Conservation (phyloP, 202 grass and related monocot species). For the Saccharum hybrid region DNA sequence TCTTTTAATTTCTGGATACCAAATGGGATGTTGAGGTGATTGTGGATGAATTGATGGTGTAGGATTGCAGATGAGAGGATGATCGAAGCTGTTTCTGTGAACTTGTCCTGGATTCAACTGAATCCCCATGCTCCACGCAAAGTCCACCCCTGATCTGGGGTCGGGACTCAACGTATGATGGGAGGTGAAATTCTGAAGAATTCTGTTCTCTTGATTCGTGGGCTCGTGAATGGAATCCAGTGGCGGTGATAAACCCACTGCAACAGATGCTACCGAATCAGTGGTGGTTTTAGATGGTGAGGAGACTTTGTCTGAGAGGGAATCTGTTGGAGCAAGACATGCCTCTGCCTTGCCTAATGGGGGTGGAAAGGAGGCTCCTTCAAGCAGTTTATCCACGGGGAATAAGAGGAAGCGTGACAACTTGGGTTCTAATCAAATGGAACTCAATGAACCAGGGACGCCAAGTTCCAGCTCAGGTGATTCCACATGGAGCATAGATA, state of each 20-base stretch:
- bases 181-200: slow-evolving; percentile 54
- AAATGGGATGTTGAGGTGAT: neutral
- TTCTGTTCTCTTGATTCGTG: slow-evolving; percentile 43
- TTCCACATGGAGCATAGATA: slow-evolving; percentile 58
- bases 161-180: slow-evolving; percentile 62
- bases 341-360: slow-evolving; percentile 47
- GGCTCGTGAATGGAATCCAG: slow-evolving; percentile 74
- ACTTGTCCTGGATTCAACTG: neutral
- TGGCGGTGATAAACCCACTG: slow-evolving; percentile 48
- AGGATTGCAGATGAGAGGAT: slow-evolving; percentile 16
- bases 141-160: slow-evolving; percentile 47
- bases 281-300: slow-evolving; percentile 66
- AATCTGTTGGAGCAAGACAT: slow-evolving; percentile 43
- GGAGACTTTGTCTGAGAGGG: slow-evolving; percentile 58
- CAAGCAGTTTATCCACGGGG: slow-evolving; percentile 49
- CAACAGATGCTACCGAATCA: slow-evolving; percentile 57
- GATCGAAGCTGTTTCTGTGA: neutral
- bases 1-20: neutral
- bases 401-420: slow-evolving; percentile 59
- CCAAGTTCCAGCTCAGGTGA: slow-evolving; percentile 52
- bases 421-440: slow-evolving; percentile 53
- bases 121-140: slow-evolving; percentile 2
- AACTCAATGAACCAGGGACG: slow-evolving; percentile 44
- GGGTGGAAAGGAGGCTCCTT: slow-evolving; percentile 51
- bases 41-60: neutral